Evolutionary conservation across 805 yeast genomes (phyloP).

Genomic region (Wickerhamomyces pijperi): DNA sequence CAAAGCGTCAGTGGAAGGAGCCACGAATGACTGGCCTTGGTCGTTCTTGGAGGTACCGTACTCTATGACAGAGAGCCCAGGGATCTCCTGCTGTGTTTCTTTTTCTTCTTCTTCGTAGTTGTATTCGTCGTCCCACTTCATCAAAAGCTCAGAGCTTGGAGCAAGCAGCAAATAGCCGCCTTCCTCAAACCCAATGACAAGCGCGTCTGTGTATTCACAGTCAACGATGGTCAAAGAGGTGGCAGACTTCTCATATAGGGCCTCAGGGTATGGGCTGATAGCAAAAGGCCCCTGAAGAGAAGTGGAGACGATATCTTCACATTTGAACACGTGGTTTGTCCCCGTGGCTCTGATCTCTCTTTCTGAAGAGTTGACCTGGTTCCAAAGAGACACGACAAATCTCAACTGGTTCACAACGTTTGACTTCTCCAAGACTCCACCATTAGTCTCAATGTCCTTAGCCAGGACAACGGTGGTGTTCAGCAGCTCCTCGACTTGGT

Average conservation of each 20-base stretch:
- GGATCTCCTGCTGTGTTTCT: not conserved
- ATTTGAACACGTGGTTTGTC: constrained; percentile 13
- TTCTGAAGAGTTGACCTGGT: constrained; percentile 12
- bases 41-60: not conserved
- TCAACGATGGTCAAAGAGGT: constrained; percentile 20
- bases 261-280: constrained; percentile 43
- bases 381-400: constrained; percentile 24
- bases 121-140: constrained; percentile 18
- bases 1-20: not conserved
- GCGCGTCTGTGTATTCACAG: constrained; percentile 18
- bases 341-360: constrained; percentile 14
- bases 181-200: constrained; percentile 17
- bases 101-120: not conserved
- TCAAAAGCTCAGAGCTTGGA: constrained; percentile 22
- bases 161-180: constrained; percentile 20
- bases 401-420: constrained; percentile 23
- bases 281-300: constrained; percentile 42
- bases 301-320: constrained; percentile 8
- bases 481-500: constrained; percentile 21
- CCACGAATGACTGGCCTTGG: not conserved
- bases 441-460: constrained; percentile 15
- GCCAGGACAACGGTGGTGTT: constrained; percentile 22
- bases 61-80: not conserved
- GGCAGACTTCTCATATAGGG: constrained; percentile 36
- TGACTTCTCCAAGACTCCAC: constrained; percentile 2